Evolutionary conservation across 2,329 filamentous ascomycete species (phyloP).

Genomic region (Colletotrichum tropicale): DNA sequence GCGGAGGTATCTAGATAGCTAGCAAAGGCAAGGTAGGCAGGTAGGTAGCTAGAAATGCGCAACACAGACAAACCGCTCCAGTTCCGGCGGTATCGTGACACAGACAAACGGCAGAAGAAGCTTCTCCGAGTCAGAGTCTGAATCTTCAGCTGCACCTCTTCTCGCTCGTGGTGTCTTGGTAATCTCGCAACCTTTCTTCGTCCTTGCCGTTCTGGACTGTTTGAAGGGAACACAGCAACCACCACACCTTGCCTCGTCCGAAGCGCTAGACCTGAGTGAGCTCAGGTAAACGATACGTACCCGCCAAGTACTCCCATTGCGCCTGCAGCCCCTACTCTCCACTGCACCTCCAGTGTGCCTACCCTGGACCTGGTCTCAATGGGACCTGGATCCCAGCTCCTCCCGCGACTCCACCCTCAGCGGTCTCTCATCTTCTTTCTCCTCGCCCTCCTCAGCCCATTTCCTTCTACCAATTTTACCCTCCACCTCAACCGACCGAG

Average conservation of each 20-base stretch:
- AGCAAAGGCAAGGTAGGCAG: background rate
- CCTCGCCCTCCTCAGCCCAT: conserved; percentile 19
- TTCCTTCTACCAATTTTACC: background rate
- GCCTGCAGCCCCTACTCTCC: background rate
- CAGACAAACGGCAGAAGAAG: background rate
- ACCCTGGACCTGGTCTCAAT: conserved; percentile 7
- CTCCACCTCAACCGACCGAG: conserved; percentile 10
- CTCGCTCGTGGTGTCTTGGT: conserved; percentile 3
- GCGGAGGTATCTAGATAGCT: background rate
- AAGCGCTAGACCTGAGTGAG: background rate
- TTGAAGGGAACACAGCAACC: background rate
- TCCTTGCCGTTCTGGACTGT: background rate
- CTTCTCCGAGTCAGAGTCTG: background rate
- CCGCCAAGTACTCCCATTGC: background rate
- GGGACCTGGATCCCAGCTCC: conserved; percentile 18
- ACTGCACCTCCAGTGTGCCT: conserved; percentile 2
- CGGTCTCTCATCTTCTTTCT: conserved; percentile 15
- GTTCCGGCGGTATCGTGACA: background rate
- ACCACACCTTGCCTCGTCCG: background rate
- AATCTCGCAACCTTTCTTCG: conserved; percentile 6
- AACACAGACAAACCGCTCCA: background rate
- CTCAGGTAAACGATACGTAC: background rate
- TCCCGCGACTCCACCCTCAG: conserved; percentile 15
- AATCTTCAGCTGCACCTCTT: background rate
- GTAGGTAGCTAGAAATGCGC: background rate